These are phyloP conservation scores for Colletotrichum brevisporum DNA, from an alignment of 2,329 filamentous ascomycete species.

Conservation along the genomic window DNA sequence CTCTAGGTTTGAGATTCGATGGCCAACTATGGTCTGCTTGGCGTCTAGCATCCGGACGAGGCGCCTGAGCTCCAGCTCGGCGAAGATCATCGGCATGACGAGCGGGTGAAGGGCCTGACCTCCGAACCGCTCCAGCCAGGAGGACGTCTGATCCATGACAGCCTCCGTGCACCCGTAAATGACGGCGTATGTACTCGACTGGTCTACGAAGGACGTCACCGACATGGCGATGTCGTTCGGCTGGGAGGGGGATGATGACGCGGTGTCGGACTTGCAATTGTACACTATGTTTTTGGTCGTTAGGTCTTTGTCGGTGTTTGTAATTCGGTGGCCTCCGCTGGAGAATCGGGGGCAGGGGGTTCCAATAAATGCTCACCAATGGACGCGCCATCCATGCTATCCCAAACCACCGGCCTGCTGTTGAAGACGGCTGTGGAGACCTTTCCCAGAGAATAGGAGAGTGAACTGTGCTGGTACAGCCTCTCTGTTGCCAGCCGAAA, in stretches of 20 bases:
- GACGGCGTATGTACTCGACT: neutral
- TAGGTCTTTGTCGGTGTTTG: no score
- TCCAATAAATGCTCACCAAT: neutral
- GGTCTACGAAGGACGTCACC: neutral
- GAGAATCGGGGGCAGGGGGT: no score
- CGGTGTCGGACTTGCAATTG: constrained; percentile 11
- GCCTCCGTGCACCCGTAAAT: constrained; percentile 8
- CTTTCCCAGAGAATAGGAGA: neutral
- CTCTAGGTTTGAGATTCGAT: neutral
- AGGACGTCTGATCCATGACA: neutral
- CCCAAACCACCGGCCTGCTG: neutral
- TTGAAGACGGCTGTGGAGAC: neutral
- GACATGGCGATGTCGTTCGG: constrained; percentile 7
- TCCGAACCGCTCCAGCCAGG: neutral
- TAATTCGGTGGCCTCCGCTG: no score
- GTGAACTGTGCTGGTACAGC: constrained; percentile 10
- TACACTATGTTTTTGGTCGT: neutral
- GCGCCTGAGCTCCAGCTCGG: constrained; percentile 8
- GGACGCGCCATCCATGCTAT: neutral
- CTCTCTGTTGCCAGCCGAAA: no score
- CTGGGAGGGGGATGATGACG: neutral
- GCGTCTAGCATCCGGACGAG: neutral
- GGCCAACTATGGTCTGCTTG: no score
- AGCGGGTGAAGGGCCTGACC: constrained; percentile 4
- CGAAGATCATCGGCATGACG: neutral